A percentile compares a stretch with the other conserved stretches of the same genome.
Evolutionary conservation across 2,329 filamentous ascomycete species (phyloP).

Genomic region (Colletotrichum plurivorum): DNA sequence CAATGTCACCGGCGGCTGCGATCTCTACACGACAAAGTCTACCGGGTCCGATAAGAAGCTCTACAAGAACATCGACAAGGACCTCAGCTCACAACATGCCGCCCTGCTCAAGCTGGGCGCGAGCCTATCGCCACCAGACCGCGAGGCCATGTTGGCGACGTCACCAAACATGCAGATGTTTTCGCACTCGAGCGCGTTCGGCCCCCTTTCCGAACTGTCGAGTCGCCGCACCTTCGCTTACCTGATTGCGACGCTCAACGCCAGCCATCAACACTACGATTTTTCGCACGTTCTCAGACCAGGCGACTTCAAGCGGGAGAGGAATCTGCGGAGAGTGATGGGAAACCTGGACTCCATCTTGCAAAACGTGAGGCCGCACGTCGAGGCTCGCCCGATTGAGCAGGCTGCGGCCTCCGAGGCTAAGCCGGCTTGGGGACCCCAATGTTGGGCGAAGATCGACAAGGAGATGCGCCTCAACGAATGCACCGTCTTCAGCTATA

Average conservation of each 20-base stretch:
- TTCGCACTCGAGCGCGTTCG: conserved; percentile 91
- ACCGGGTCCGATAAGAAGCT: conserved; percentile 96
- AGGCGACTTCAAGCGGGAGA: conserved; percentile 89
- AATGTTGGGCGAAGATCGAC: conserved; percentile 93
- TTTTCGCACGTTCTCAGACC: conserved; percentile 94
- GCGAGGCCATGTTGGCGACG: conserved; percentile 75
- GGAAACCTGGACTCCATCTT: conserved; percentile 89
- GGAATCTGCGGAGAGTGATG: conserved; percentile 85
- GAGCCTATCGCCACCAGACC: conserved; percentile 87
- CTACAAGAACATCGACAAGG: conserved; percentile 94
- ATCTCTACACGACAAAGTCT: conserved; percentile 97
- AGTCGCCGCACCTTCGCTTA: conserved; percentile 96
- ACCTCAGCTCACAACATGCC: conserved; percentile 91
- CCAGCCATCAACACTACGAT: conserved; percentile 91
- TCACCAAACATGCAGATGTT: conserved; percentile 74
- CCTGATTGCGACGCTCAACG: conserved; percentile 95
- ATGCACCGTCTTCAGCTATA: conserved; percentile 91
- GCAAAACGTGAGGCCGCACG: conserved; percentile 83
- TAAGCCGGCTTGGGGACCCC: conserved; percentile 82
- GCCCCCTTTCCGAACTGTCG: conserved; percentile 87
- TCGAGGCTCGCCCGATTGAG: conserved; percentile 60
- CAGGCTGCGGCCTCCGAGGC: conserved; percentile 53
- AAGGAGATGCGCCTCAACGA: conserved; percentile 94
- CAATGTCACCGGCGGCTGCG: conserved; percentile 92
- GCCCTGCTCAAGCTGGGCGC: conserved; percentile 88